Evolutionary conservation across 495 filamentous ascomycete species (phyloP).

Genomic region (Penicillium arizonense): DNA sequence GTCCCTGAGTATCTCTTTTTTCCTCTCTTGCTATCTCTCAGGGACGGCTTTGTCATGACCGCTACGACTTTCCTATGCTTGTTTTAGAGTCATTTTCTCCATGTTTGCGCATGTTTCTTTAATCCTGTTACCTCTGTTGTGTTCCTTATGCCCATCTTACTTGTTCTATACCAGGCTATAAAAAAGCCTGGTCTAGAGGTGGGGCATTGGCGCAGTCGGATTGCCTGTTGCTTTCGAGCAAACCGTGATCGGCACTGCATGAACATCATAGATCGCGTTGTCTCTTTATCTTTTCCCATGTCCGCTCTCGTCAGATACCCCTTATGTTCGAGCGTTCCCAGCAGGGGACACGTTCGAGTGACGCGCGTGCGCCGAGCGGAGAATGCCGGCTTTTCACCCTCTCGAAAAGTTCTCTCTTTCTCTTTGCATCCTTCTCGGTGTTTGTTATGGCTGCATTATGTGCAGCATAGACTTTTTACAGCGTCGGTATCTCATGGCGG

Average conservation of each 20-base stretch:
- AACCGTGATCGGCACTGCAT: conserved; percentile 53
- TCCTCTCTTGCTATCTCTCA: conserved; percentile 40
- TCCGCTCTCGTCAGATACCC: conserved; percentile 62
- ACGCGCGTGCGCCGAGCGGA: conserved; percentile 41
- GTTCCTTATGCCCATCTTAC: conserved; percentile 16
- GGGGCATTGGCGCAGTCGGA: conserved; percentile 45
- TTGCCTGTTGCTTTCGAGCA: conserved; percentile 36
- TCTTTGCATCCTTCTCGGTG: conserved; percentile 44
- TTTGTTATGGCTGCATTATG: conserved; percentile 41
- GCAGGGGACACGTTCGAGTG: conserved; percentile 42
- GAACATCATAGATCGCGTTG: conserved; percentile 82
- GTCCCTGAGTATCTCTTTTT: conserved; percentile 41
- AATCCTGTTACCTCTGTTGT: conserved; percentile 18
- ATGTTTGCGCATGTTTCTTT: conserved; percentile 21
- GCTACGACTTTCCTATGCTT: conserved; percentile 42
- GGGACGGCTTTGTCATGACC: conserved; percentile 53
- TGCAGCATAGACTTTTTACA: conserved; percentile 48
- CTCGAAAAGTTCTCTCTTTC: conserved; percentile 47
- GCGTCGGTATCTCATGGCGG: conserved; percentile 55
- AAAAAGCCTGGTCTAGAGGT: conserved; percentile 39
- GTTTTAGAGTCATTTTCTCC: conserved; percentile 18
- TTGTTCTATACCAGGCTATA: conserved; percentile 30
- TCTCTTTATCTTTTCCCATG: conserved; percentile 45
- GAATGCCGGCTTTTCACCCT: conserved; percentile 36
- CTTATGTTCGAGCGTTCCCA: conserved; percentile 41